Base-by-base conservation (phyloP, 139 green algal genomes). In the Asterochloris sp. region DNA sequence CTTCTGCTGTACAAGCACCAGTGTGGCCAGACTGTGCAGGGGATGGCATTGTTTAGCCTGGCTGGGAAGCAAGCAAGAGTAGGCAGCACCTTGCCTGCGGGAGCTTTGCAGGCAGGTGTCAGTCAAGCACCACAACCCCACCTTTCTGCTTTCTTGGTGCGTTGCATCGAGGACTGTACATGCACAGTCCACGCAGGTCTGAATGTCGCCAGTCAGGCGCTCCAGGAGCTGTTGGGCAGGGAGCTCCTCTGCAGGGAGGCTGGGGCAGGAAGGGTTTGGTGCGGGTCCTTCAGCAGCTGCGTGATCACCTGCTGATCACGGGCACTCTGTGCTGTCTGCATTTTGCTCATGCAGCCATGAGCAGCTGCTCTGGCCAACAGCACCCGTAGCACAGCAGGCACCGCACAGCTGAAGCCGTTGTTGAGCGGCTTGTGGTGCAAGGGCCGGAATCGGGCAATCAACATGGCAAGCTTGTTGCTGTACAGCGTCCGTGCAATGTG, bases 131-230 rank as follows among this genome's bases (percentile, higher is more conserved):
- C 14, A 61, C 26, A 54, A 16, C 29, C 28, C 66, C n/a, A 68
- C 76, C 69, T 23, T 68, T 28, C 12, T 38, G 24, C 13, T 66
- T 13, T n/a, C 76, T 17, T 24, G 47, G 27, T 12, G 62, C 27
- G 73, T 87, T 81, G 54, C 83, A 67, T 17, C 63, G 47, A 60
- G 86, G 86, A 27, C 83, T 88, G 62, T 78, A 85, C 14, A 86
- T 63, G n/a, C 78, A 60, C 74, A 77, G 29, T 82, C 83, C 24
- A 86, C 77, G 66, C 85, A 89, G 19, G 83, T 83, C 19, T 86
- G 78, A 8, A 92, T 73, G 66, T 94, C 89, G 0, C 15, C 63
- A 27, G 85, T 80, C 28, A 95, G 68, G 14, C 63, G 71, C n/a
- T 64, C 60, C 73, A 82, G 68, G 66, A 78, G 77, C 38, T 78